phyloP scores from a whole-genome alignment of 1,284 basidiomycete genomes.

The Melampsora abietis-canadensis region DNA sequence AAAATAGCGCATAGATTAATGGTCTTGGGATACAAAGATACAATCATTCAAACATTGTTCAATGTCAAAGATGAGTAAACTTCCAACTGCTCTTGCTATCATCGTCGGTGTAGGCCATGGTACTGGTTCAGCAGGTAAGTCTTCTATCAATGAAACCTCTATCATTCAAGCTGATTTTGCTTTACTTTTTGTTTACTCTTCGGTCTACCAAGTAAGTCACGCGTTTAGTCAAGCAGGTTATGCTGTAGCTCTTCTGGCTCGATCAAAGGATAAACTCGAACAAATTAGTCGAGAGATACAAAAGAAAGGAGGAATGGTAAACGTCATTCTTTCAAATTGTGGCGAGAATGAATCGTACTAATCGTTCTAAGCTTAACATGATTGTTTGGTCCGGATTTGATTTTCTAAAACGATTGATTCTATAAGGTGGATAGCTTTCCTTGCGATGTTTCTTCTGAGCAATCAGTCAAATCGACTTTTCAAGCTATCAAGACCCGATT shows the following conservation, averaged over 20 bases:
- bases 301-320: not conserved
- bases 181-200: not conserved
- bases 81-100: conserved; percentile 5
- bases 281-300: not conserved
- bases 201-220: not conserved
- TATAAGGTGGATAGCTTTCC: not conserved
- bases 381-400: not conserved
- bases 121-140: not conserved
- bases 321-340: not conserved
- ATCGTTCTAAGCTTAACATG: too few species aligned
- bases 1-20: too few species aligned
- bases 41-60: too few species aligned
- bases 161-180: not conserved
- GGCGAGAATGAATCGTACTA: too few species aligned
- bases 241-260: not conserved
- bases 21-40: too few species aligned
- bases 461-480: not conserved
- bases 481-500: not conserved
- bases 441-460: not conserved
- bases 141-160: not conserved
- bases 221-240: conserved; percentile 1
- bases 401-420: not conserved
- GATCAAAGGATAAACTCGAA: not conserved
- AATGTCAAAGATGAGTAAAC: not conserved
- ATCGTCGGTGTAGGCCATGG: not conserved